Percentiles rank a stretch among this genome's conserved stretches.
phyloP scores from a whole-genome alignment of 306 rosid species.

The Amphicarpaea edgeworthii region DNA sequence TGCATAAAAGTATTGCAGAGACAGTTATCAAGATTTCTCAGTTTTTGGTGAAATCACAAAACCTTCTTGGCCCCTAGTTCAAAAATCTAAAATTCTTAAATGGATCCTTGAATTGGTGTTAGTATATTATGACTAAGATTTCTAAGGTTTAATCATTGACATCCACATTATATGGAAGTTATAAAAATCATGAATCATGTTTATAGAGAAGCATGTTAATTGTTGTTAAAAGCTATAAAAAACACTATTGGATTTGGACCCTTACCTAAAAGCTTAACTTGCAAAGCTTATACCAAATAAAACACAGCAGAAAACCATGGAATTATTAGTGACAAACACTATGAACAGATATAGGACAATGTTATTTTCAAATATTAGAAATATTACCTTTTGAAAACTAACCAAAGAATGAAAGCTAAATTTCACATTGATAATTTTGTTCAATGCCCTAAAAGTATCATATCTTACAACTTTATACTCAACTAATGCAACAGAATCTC shows the following conservation, averaged over 20 bases:
- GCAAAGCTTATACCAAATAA: conserved; percentile 21
- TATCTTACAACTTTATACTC: background rate
- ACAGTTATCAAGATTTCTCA: conserved; percentile 18
- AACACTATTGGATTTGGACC: background rate
- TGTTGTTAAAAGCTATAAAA: conserved; percentile 6
- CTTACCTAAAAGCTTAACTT: background rate
- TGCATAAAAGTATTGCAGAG: conserved; percentile 45
- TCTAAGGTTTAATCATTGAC: conserved; percentile 1
- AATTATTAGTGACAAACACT: too few relatives aligned
- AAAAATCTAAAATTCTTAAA: background rate
- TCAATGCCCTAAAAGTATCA: background rate
- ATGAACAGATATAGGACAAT: too few relatives aligned
- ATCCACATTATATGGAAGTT: background rate
- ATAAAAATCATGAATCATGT: conserved; percentile 5
- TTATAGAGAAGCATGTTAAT: background rate
- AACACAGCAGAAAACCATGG: background rate
- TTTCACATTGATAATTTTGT: background rate
- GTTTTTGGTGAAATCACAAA: background rate
- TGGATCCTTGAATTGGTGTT: conserved; percentile 11
- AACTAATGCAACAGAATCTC: background rate
- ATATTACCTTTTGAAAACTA: background rate
- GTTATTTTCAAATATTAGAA: background rate
- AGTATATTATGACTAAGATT: background rate
- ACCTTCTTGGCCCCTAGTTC: conserved; percentile 11
- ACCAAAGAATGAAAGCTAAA: background rate